Evolutionary conservation across 768 basidiomycete species (phyloP).

Genomic region (Xerocomellus chrysenteron): DNA sequence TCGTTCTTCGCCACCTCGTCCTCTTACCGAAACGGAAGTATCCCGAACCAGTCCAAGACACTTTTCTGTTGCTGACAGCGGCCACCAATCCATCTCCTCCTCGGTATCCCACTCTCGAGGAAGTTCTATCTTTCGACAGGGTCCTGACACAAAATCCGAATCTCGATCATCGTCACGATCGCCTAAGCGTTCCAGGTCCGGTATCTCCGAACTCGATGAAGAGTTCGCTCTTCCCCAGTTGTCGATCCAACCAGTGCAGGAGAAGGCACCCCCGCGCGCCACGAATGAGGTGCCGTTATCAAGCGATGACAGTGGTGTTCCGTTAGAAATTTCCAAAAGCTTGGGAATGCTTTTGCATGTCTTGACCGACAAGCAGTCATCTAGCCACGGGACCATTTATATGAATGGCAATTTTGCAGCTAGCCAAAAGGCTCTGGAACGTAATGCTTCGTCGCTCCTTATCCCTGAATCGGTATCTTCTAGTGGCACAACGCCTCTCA

Average conservation of each 20-base stretch:
- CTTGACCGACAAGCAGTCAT: slow-evolving; percentile 15
- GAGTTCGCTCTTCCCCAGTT: slow-evolving; percentile 16
- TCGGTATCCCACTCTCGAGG: slow-evolving; percentile 24
- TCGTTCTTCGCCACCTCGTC: slow-evolving; percentile 26
- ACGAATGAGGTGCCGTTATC: slow-evolving; percentile 12
- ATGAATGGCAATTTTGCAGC: slow-evolving; percentile 19
- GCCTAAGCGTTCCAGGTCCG: slow-evolving; percentile 35
- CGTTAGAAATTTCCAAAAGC: slow-evolving; percentile 19
- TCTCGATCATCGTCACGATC: slow-evolving; percentile 55
- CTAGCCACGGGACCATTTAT: slow-evolving; percentile 24
- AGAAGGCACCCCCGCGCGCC: slow-evolving; percentile 27
- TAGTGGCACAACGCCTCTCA: slow-evolving; percentile 2
- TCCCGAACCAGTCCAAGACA: slow-evolving; percentile 3
- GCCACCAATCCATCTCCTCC: slow-evolving; percentile 19
- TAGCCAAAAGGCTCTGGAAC: slow-evolving; percentile 14
- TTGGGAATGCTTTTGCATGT: slow-evolving; percentile 16
- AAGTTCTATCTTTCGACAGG: slow-evolving; percentile 32
- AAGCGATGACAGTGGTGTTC: slow-evolving; percentile 8
- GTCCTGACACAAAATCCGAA: slow-evolving; percentile 34
- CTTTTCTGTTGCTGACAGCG: slow-evolving; percentile 5
- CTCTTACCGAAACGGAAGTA: slow-evolving; percentile 3
- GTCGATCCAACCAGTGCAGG: slow-evolving; percentile 35
- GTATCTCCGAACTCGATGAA: slow-evolving; percentile 27
- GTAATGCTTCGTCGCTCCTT: slow-evolving; percentile 9
- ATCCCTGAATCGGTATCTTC: slow-evolving; percentile 9